A percentile compares a stretch with the other conserved stretches of the same genome.
phyloP scores from a whole-genome alignment of 2,329 filamentous ascomycete species.

The Herpotrichia juniperi region DNA sequence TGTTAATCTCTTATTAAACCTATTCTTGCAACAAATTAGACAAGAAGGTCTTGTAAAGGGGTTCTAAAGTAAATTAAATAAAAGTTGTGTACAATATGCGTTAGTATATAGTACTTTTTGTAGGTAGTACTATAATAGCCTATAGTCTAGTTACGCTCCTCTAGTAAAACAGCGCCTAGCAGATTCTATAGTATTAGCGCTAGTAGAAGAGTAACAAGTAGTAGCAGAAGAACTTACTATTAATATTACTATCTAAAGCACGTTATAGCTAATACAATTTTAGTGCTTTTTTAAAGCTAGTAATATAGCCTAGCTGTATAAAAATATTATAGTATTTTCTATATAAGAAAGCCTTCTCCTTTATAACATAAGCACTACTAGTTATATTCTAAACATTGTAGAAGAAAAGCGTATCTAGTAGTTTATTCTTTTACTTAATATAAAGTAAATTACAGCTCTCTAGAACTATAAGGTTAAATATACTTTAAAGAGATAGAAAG shows the following conservation, averaged over 20 bases:
- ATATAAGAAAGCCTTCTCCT: conserved; percentile 18
- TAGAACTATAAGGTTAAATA: conserved; percentile 25
- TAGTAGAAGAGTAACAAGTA: conserved; percentile 6
- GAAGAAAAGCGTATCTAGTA: conserved; percentile 21
- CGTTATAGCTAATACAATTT: conserved; percentile 21
- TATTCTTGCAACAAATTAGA: conserved; percentile 20
- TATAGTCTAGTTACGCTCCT: conserved; percentile 14
- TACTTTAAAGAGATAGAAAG: conserved; percentile 20
- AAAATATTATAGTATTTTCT: conserved; percentile 22
- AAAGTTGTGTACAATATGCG: conserved; percentile 18
- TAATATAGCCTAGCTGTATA: conserved; percentile 19
- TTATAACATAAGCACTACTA: conserved; percentile 13
- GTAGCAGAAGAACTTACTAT: conserved; percentile 18
- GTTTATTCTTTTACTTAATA: conserved; percentile 20
- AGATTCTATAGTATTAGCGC: conserved; percentile 7
- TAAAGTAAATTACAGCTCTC: conserved; percentile 16
- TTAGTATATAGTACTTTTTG: conserved; percentile 21
- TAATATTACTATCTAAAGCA: conserved; percentile 23
- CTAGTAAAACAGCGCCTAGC: conserved; percentile 1
- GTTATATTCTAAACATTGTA: conserved; percentile 15
- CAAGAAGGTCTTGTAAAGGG: conserved; percentile 9
- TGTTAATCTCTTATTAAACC: conserved; percentile 15
- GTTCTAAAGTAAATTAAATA: conserved; percentile 22
- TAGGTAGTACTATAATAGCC: conserved; percentile 18
- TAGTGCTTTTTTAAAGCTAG: conserved; percentile 18